Evolutionary conservation across 108 stramenopile species (phyloP).

Genomic region (Nitzschia putrida): DNA sequence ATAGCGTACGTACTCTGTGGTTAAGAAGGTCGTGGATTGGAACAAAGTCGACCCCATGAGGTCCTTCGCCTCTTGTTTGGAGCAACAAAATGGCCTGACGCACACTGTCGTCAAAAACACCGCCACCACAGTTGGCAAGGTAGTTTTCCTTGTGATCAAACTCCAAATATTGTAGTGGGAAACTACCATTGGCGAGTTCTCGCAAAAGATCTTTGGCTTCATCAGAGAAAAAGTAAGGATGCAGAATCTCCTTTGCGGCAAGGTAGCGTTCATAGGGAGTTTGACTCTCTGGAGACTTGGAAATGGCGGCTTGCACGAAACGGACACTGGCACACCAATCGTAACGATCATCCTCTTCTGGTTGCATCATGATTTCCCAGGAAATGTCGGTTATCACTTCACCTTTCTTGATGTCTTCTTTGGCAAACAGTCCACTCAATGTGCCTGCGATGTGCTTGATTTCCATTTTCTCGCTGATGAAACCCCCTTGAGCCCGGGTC

Average conservation of each 20-base stretch:
- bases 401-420: constrained; percentile 36
- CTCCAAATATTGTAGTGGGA: not conserved
- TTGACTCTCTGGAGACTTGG: not conserved
- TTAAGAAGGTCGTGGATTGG: constrained; percentile 10
- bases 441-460: constrained; percentile 2
- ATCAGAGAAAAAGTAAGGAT: not conserved
- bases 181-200: not conserved
- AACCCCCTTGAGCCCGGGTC: not conserved
- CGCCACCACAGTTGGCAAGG: not conserved
- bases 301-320: not conserved
- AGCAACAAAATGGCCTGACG: constrained; percentile 6
- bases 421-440: constrained; percentile 44
- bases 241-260: not conserved
- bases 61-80: constrained; percentile 7
- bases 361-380: constrained; percentile 35
- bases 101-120: not conserved
- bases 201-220: not conserved
- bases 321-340: constrained; percentile 2
- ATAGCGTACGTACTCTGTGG: constrained; percentile 1
- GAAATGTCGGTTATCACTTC: constrained; percentile 47
- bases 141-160: not conserved
- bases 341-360: not conserved
- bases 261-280: constrained; percentile 13
- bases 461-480: constrained; percentile 3
- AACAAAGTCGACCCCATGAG: not conserved